Evolutionary conservation across 257 asterid species (phyloP), one percentile per base, ranked within the genome.

Genomic region (Ligustrum vulgare): DNA sequence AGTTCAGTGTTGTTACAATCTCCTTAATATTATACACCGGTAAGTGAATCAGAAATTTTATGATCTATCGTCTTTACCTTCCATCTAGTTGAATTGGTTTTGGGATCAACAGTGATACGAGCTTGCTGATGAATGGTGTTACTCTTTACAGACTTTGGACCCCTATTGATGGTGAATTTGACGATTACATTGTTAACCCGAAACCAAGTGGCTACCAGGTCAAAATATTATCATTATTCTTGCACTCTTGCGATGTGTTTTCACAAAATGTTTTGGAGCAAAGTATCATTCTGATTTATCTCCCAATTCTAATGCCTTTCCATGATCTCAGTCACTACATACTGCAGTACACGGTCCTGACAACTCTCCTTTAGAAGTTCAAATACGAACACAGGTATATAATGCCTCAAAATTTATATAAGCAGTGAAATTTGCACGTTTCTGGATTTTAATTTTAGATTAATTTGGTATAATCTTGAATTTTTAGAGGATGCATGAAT

Each of bases 131-230:
- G 66, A 28, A 0, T 72, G 67, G 43, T 85, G 71, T 80, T 36
- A 73, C 12, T 75, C 22, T 75, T 7, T 67, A 75, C 86, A 94
- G 98, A 81, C 86, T 92, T 54, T 93, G 98, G 98, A 87, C 93
- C 76, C 98, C 98, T 36, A 89, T 94, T 56, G 96, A 91, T 70
- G 98, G 98, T 18, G 98, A 94, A 82, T 85, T 94, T 77, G 98
- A 89, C 37, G 98, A 94, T 79, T 94, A 94, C 85, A 88, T 94
- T 72, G 93, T 94, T 76, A 94, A 94, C 87, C 98, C 98, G 33
- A 94, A 94, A 88, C 93, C 90, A 72, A 94, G 98, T 84, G 98
- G 98, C 84, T 94, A 94, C 95, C 98, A 94, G 96, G 98, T 94
- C 73, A 71, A 58, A 58, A 56, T 8, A 49, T 68, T 76, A 65